Evolutionary conservation across 805 yeast species (phyloP).

Genomic region (Kodamaea sagamina): DNA sequence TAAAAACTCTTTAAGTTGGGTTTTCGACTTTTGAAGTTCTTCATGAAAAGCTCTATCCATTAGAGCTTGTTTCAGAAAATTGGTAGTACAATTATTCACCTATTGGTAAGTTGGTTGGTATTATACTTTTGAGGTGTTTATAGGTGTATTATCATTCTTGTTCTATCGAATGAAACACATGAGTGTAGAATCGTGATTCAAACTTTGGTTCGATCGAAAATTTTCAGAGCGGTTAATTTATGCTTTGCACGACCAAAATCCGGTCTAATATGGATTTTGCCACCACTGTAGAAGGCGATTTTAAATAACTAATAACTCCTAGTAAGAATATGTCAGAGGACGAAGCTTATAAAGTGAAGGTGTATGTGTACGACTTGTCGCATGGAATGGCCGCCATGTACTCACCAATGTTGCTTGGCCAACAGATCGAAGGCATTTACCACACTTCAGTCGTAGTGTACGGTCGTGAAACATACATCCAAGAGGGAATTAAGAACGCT

Average conservation of each 20-base stretch:
- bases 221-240: constrained; percentile 1
- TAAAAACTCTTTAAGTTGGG: constrained; percentile 30
- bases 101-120: background rate
- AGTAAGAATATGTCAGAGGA: constrained; percentile 19
- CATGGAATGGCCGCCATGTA: constrained; percentile 58
- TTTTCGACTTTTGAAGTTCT: constrained; percentile 18
- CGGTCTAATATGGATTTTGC: constrained; percentile 7
- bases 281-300: constrained; percentile 2
- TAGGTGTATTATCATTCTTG: constrained; percentile 1
- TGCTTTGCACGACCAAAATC: constrained; percentile 1
- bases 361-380: constrained; percentile 65
- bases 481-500: constrained; percentile 51
- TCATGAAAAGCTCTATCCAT: constrained; percentile 5
- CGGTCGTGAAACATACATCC: constrained; percentile 59
- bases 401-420: constrained; percentile 54
- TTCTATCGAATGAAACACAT: constrained; percentile 5
- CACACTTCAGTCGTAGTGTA: constrained; percentile 61
- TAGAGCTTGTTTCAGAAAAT: background rate
- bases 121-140: background rate
- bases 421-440: constrained; percentile 61
- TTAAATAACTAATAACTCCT: no score
- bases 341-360: constrained; percentile 43
- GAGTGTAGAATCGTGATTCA: background rate
- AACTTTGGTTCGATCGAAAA: background rate
- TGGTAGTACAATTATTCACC: background rate